Base-by-base conservation (phyloP, 805 yeast species). In the Lipomyces sp. region DNA sequence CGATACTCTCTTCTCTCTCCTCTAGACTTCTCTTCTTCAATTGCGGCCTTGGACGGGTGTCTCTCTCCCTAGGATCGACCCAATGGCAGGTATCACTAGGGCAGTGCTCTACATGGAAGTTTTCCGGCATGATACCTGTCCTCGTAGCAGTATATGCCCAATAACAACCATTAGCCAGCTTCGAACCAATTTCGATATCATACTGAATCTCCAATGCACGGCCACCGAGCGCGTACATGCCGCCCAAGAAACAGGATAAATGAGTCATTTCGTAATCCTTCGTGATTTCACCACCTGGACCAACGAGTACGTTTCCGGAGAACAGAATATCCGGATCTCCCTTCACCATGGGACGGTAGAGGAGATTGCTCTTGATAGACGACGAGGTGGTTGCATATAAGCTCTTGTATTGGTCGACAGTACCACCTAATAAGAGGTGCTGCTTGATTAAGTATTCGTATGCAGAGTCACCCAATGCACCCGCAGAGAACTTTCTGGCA, bases 371-470 rank as follows among this genome's bases (percentile, higher is more conserved):
- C 63, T 77, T 77, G 24, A 85, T 79, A 29, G 81, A 78, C 3
- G 73, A 74, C 53, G 79, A 75, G 1, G 85, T 77, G 30, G 64
- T 67, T 5, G 63, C 63, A 66, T 79, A 80, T 50, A 80, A 65
- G 1, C 71, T 66, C 18, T 76, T 70, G 64, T 83, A 84, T 63
- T 79, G 75, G 7, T 75, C 73, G 55, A 76, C 75, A 2, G 76
- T 75, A 18, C 80, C 77, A 32, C 78, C 75, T 48, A 84, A 74
- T 10, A 84, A 75, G 62, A 82, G 81, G 65, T 75, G 81, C 72
- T 82, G 80, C 73, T 85, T 85, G 60, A 84, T 78, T 64, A 84
- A 72, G 71, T 82, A 84, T 70, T 82, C 86, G 70, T 83, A 84
- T 55, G 80, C 79, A 0, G 85, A 82, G 67, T 82, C 85, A 18